phyloP scores from a whole-genome alignment of 2,329 filamentous ascomycete species.

The Penicillium sp. region DNA sequence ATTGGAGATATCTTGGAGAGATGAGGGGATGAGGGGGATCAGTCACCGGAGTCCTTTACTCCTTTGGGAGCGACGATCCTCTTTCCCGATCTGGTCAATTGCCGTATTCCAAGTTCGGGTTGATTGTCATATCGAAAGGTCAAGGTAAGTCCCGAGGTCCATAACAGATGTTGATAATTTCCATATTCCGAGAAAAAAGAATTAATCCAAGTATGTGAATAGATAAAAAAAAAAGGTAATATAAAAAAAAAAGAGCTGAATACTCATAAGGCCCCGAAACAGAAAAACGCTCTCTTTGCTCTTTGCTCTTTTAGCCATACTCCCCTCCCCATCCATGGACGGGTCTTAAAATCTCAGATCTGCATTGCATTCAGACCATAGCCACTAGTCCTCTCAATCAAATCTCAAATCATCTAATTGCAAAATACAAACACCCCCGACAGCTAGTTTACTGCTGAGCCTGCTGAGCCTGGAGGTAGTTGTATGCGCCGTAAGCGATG shows the following conservation, averaged over 20 bases:
- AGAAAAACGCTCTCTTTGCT: slow-evolving; percentile 4
- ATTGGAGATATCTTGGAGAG: neutral
- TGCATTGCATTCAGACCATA: neutral
- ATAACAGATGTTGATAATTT: neutral
- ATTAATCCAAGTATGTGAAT: neutral
- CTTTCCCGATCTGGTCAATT: too few relatives aligned
- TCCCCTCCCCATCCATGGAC: neutral
- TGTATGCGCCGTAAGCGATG: slow-evolving; percentile 70
- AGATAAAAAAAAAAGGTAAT: neutral
- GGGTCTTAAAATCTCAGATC: neutral
- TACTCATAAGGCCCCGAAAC: slow-evolving; percentile 3
- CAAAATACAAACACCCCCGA: neutral
- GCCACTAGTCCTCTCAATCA: neutral
- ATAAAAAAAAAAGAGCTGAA: neutral
- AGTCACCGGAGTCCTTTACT: neutral
- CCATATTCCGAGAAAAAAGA: neutral
- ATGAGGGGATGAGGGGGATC: neutral
- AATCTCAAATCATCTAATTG: neutral
- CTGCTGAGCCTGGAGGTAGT: slow-evolving; percentile 59
- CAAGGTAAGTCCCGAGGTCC: too few relatives aligned
- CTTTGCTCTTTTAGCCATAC: slow-evolving; percentile 6
- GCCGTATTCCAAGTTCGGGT: too few relatives aligned
- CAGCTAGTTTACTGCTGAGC: slow-evolving; percentile 14
- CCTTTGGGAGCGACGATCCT: neutral
- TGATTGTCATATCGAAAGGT: too few relatives aligned